Conservation (phyloP, 805 yeast species). For the Myxozyma neglecta region DNA sequence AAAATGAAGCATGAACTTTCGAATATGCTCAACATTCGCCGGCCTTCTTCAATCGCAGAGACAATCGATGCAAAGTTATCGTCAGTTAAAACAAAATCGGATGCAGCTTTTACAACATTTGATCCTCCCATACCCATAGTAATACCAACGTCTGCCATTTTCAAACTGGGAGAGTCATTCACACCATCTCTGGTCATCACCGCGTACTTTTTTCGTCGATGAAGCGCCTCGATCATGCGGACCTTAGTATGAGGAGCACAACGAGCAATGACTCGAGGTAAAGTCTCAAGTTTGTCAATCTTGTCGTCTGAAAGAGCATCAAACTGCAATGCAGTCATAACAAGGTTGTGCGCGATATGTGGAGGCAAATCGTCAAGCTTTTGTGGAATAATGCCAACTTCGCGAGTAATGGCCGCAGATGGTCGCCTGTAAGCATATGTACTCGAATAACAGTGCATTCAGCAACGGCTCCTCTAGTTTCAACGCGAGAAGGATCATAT, state of each 20-base stretch:
- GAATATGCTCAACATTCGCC: constrained; percentile 76
- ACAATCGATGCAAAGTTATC: constrained; percentile 78
- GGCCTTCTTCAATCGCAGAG: constrained; percentile 76
- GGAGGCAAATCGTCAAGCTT: constrained; percentile 42
- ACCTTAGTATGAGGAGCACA: constrained; percentile 84
- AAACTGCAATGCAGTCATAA: constrained; percentile 73
- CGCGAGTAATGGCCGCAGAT: constrained; percentile 74
- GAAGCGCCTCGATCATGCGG: constrained; percentile 75
- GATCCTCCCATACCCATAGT: constrained; percentile 83
- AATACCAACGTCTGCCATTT: constrained; percentile 76
- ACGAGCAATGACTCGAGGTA: constrained; percentile 77
- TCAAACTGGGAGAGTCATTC: constrained; percentile 75
- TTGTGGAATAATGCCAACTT: constrained; percentile 71
- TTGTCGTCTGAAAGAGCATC: constrained; percentile 61
- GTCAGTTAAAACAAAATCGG: constrained; percentile 75
- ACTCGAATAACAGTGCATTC: constrained; percentile 67
- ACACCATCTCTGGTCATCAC: constrained; percentile 89
- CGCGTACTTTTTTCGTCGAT: constrained; percentile 59
- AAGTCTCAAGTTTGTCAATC: constrained; percentile 61
- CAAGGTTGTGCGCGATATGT: constrained; percentile 42
- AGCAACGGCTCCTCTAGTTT: constrained; percentile 64
- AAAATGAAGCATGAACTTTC: constrained; percentile 72
- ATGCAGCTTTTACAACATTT: constrained; percentile 82
- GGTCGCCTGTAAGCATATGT: constrained; percentile 82
- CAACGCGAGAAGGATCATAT: constrained; percentile 76